Evolutionary conservation across 2,329 filamentous ascomycete genomes (phyloP), one percentile per base, ranked within the genome.

Genomic region (Aspergillus nomiae): DNA sequence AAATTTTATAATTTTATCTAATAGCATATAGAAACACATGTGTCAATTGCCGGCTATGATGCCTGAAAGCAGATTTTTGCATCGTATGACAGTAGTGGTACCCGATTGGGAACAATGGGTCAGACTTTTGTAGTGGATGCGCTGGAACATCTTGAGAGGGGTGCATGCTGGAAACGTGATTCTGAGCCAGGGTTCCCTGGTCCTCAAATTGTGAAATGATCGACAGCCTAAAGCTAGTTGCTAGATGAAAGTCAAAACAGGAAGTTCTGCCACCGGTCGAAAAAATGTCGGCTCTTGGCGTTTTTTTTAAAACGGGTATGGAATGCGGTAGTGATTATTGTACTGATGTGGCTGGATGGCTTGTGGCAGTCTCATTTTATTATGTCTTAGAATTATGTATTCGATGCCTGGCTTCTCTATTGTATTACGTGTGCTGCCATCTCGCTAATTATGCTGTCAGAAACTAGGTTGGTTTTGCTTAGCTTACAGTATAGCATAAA

Each of bases 181-280:
- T n/a, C 8, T 55, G 51, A 51, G 51, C 24, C 59, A 62, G 62
- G 62, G 62, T 62, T 60, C 21, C 51, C 32, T 55, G 12, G 51
- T 11, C 32, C 51, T 55, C 32, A 55, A 55, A 55, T 26, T 21
- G 32, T 38, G 51, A 30, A 54, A 62, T 54, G 64, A 66, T 66
- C 64, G 63, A 63, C 64, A 45, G 62, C 59, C 62, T 63, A 64
- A 58, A 51, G 24, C 60, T 64, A 63, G 58, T 58, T 56, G 55
- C 24, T 34, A 32, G 28, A 51, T 30, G 26, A 55, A 56, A 61
- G 59, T 58, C 59, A 61, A 61, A 61, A 54, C 28, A 50, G 41
- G 36, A 21, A 11, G 28, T 53, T 24, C 16, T 30, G 28, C 51
- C 32, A 8, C n/a, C 6, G 34, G 32, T 19, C 32, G 26, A 38